These are phyloP conservation scores for Solanum chacoense DNA, from an alignment of 305 asterid genomes.

Conservation along the genomic window DNA sequence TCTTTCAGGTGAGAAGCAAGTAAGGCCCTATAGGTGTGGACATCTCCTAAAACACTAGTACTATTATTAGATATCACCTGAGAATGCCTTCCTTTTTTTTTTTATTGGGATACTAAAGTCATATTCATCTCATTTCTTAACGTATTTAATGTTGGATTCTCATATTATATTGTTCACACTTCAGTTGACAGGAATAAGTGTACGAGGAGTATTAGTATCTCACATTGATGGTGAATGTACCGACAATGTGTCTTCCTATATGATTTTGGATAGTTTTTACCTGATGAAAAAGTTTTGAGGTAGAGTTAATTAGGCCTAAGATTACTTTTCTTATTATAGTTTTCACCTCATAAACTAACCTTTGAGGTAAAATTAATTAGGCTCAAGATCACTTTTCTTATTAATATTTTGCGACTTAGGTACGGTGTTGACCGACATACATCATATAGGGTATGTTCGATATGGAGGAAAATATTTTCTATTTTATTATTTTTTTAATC, in stretches of 20 bases:
- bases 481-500: fast-evolving
- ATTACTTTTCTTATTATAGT: background rate
- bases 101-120: background rate
- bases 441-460: background rate
- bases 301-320: background rate
- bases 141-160: background rate
- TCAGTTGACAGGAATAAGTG: fast-evolving
- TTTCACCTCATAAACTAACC: background rate
- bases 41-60: background rate
- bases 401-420: background rate
- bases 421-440: background rate
- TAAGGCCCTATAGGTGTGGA: background rate
- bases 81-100: background rate
- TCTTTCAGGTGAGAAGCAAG: background rate
- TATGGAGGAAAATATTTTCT: background rate
- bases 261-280: background rate
- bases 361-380: background rate
- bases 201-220: background rate
- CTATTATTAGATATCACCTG: background rate
- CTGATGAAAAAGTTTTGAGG: background rate
- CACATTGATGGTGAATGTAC: background rate
- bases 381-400: background rate
- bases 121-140: background rate
- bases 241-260: background rate
- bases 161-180: background rate